Evolutionary conservation across 768 basidiomycete genomes (phyloP).

Genomic region (Sistotremastrum niveocremeum): DNA sequence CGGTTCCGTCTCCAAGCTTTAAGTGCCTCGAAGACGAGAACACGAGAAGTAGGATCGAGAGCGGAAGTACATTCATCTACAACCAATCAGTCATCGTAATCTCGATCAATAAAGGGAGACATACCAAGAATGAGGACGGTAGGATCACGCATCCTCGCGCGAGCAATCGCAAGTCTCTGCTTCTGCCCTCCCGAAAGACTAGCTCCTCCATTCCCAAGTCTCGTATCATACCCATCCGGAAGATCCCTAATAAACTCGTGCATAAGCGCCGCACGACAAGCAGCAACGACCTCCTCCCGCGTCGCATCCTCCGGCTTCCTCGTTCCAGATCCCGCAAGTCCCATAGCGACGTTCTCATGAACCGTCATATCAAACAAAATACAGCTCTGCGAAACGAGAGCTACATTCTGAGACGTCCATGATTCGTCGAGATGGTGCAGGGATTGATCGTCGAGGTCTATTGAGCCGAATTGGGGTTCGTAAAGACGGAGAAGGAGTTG

Average conservation of each 20-base stretch:
- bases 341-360: conserved; percentile 80
- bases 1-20: conserved; percentile 58
- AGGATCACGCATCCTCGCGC: conserved; percentile 76
- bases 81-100: background rate
- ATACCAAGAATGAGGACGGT: conserved; percentile 81
- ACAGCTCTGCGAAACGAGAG: conserved; percentile 65
- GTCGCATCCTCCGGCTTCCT: conserved; percentile 37
- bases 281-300: conserved; percentile 59
- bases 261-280: conserved; percentile 73
- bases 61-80: conserved; percentile 24
- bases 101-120: conserved; percentile 16
- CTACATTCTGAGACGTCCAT: conserved; percentile 60
- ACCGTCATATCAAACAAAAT: conserved; percentile 71
- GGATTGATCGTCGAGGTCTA: conserved; percentile 74
- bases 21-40: conserved; percentile 60
- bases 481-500: conserved; percentile 64
- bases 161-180: conserved; percentile 80
- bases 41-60: conserved; percentile 74
- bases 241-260: conserved; percentile 77
- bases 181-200: conserved; percentile 84
- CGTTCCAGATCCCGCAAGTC: conserved; percentile 34
- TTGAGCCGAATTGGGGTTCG: conserved; percentile 42
- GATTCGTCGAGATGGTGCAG: conserved; percentile 56
- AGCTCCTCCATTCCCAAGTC: conserved; percentile 60
- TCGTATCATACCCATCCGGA: conserved; percentile 82